Conservation (phyloP, 2,329 filamentous ascomycete species). For the Calycina herbarum region DNA sequence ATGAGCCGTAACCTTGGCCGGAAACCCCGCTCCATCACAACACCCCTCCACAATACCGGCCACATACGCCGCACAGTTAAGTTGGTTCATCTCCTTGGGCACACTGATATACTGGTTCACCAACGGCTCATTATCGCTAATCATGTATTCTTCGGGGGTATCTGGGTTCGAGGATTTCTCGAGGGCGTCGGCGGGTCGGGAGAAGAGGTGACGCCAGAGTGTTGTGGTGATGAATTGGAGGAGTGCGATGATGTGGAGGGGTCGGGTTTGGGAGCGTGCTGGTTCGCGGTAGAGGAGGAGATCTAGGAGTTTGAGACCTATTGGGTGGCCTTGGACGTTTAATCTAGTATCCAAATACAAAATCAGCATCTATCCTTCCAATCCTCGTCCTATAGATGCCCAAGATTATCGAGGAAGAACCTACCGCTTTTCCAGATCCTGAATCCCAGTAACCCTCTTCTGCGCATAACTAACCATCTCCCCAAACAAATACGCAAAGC, state of each 20-base stretch:
- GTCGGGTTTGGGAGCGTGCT: constrained; percentile 69
- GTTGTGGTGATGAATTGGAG: constrained; percentile 94
- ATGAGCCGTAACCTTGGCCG: constrained; percentile 87
- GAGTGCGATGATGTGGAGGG: constrained; percentile 84
- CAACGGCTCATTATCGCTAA: constrained; percentile 95
- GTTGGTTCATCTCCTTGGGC: constrained; percentile 90
- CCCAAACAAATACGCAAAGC: constrained; percentile 93
- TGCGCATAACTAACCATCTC: constrained; percentile 98
- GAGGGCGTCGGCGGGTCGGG: constrained; percentile 84
- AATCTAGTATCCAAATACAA: constrained; percentile 55
- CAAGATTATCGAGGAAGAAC: constrained; percentile 23
- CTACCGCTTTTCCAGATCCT: constrained; percentile 88
- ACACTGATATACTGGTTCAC: constrained; percentile 94
- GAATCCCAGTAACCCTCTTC: constrained; percentile 83
- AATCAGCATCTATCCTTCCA: constrained; percentile 11
- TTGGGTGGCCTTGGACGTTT: constrained; percentile 87
- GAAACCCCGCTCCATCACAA: constrained; percentile 89
- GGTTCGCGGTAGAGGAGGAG: constrained; percentile 85
- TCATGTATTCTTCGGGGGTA: constrained; percentile 96
- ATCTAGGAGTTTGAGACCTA: constrained; percentile 92
- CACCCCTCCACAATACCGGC: constrained; percentile 94
- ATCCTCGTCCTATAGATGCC: background rate
- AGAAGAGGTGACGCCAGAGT: constrained; percentile 90
- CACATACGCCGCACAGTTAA: constrained; percentile 95
- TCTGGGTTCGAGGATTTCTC: constrained; percentile 82